These are phyloP conservation scores for Nigrograna mackinnonii DNA, from an alignment of 2,329 filamentous ascomycete species.

Conservation along the genomic window DNA sequence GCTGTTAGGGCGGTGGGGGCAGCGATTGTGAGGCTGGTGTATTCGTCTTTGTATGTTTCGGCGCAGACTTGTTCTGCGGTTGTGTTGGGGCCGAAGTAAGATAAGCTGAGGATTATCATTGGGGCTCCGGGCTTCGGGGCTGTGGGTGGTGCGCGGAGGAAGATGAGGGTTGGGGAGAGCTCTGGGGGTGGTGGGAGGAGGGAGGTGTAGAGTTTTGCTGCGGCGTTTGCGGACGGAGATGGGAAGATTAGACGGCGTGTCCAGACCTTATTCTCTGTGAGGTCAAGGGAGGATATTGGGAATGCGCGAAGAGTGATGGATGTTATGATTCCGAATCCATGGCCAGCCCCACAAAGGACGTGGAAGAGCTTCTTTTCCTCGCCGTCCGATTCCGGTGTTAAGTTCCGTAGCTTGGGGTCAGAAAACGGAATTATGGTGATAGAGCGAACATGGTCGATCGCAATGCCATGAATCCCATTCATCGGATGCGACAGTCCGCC, in stretches of 20 bases:
- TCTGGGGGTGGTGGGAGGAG: constrained; percentile 14
- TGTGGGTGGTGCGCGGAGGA: constrained; percentile 31
- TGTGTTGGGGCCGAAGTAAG: constrained; percentile 21
- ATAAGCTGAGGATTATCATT: constrained; percentile 23
- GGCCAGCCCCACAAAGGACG: constrained; percentile 38
- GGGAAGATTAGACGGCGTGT: constrained; percentile 33
- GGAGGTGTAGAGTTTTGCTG: constrained; percentile 19
- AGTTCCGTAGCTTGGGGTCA: constrained; percentile 5
- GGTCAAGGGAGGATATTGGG: constrained; percentile 22
- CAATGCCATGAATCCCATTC: constrained; percentile 36
- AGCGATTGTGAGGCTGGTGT: constrained; percentile 5
- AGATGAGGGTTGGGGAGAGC: constrained; percentile 21
- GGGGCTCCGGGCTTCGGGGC: constrained; percentile 32
- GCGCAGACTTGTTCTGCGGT: constrained; percentile 23
- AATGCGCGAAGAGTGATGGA: constrained; percentile 26
- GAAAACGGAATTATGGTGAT: constrained; percentile 29
- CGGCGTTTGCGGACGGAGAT: constrained; percentile 16
- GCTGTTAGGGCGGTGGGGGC: neutral
- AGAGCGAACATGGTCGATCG: constrained; percentile 33
- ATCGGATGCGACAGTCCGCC: constrained; percentile 19
- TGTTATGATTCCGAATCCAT: constrained; percentile 38
- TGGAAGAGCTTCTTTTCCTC: constrained; percentile 33
- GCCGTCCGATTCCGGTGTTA: constrained; percentile 14
- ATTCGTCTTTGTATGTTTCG: constrained; percentile 8
- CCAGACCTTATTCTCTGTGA: constrained; percentile 37